phyloP scores from a whole-genome alignment of 2,329 filamentous ascomycete genomes.

The Chaetomium strumarium region DNA sequence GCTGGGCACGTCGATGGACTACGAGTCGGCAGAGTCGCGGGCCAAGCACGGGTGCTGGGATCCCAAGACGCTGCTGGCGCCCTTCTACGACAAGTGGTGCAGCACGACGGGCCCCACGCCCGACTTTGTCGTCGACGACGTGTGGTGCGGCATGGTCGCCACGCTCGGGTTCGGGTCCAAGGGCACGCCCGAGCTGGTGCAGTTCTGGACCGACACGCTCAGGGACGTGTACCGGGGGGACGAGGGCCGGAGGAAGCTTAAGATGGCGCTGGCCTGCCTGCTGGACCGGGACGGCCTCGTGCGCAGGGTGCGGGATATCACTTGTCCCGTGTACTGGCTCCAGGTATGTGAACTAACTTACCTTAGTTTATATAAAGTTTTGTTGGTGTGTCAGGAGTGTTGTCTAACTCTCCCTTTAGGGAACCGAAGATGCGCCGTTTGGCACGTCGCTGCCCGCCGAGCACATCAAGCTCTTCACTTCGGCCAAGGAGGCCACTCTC shows the following conservation, averaged over 20 bases:
- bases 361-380: neutral
- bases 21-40: constrained; percentile 42
- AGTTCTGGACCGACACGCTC: constrained; percentile 43
- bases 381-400: neutral
- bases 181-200: constrained; percentile 32
- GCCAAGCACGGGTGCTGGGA: constrained; percentile 44
- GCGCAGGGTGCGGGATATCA: constrained; percentile 40
- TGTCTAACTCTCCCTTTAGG: constrained; percentile 31
- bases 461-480: constrained; percentile 47
- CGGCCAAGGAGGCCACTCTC: constrained; percentile 39
- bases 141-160: constrained; percentile 41
- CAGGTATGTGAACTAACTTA: constrained; percentile 31
- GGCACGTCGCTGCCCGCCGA: constrained; percentile 36
- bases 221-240: constrained; percentile 44
- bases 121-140: constrained; percentile 42
- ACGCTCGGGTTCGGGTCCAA: constrained; percentile 41
- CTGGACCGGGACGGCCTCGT: constrained; percentile 44
- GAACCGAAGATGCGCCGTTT: constrained; percentile 41
- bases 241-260: constrained; percentile 43
- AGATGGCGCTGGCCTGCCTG: constrained; percentile 41
- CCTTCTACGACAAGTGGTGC: constrained; percentile 40
- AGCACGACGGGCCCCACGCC: constrained; percentile 35
- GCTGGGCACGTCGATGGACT: constrained; percentile 49
- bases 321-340: constrained; percentile 48
- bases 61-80: constrained; percentile 35